Evolutionary conservation across 2,329 filamentous ascomycete genomes (phyloP).

Genomic region (Endoconidiophora polonica): DNA sequence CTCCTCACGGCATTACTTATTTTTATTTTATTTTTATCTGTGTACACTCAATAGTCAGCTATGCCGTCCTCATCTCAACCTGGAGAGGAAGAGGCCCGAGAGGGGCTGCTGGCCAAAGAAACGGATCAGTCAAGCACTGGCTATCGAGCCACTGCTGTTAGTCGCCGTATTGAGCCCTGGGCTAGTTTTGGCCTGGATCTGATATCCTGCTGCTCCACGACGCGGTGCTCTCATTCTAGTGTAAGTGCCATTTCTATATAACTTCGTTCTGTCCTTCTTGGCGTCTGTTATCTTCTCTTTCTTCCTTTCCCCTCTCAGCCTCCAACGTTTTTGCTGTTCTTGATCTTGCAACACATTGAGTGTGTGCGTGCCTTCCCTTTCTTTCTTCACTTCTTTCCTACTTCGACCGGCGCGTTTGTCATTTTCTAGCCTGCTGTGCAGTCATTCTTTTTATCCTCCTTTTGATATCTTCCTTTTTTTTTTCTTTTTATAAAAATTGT

Average conservation of each 20-base stretch:
- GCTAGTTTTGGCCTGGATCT: too few species aligned
- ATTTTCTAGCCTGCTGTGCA: slow-evolving; percentile 10
- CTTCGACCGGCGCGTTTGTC: not conserved
- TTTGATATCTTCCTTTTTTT: not conserved
- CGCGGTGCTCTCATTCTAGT: slow-evolving; percentile 1
- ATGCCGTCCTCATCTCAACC: not conserved
- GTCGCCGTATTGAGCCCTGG: not conserved
- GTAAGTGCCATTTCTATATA: slow-evolving; percentile 8
- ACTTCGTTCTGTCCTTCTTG: slow-evolving; percentile 1
- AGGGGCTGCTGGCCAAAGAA: not conserved
- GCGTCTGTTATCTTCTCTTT: slow-evolving; percentile 9
- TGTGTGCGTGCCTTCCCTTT: slow-evolving; percentile 4
- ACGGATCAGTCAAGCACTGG: not conserved
- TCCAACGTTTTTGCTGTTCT: slow-evolving; percentile 12
- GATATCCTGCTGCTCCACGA: not conserved
- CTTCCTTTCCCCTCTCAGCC: slow-evolving; percentile 7
- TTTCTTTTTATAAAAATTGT: not conserved
- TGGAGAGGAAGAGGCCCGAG: slow-evolving; percentile 7
- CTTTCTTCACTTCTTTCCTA: slow-evolving; percentile 6
- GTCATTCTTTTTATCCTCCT: slow-evolving; percentile 8
- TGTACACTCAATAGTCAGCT: not conserved
- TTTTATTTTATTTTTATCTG: not conserved
- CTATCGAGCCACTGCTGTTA: not conserved
- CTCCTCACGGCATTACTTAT: not conserved
- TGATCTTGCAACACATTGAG: slow-evolving; percentile 14